A percentile compares a stretch with the other conserved stretches of the same genome.
phyloP scores from a whole-genome alignment of 225 moss, liverwort and hornwort species.

The Neckera pumila region DNA sequence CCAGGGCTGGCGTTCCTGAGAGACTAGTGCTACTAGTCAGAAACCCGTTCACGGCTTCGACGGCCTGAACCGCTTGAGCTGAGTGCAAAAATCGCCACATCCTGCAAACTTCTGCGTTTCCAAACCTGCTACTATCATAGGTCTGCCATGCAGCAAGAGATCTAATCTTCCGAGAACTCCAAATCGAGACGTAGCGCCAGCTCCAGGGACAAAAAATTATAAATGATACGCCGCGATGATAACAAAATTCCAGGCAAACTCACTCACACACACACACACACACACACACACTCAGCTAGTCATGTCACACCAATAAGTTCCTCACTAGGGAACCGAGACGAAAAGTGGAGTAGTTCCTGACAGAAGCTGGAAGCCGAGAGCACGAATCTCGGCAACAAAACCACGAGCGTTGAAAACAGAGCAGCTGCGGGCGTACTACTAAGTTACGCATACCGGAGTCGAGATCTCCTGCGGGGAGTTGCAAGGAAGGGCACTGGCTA shows the following conservation, averaged over 20 bases:
- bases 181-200: not conserved
- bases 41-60: not conserved
- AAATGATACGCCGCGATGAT: not conserved
- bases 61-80: not conserved
- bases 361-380: not conserved
- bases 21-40: not conserved
- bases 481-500: not conserved
- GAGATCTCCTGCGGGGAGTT: not conserved
- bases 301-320: not conserved
- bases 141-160: not conserved
- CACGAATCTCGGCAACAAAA: not conserved
- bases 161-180: not conserved
- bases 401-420: not conserved
- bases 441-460: not conserved
- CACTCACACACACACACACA: not conserved
- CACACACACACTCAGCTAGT: not conserved
- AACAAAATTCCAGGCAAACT: not conserved
- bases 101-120: not conserved
- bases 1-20: not conserved
- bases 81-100: slow-evolving; percentile 16
- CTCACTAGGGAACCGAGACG: not conserved
- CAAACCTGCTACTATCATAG: not conserved
- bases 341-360: not conserved
- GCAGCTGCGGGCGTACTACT: not conserved
- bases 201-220: not conserved